Base-by-base conservation (phyloP, 176 grass and related monocot genomes). In the Oryza glumipatula region DNA sequence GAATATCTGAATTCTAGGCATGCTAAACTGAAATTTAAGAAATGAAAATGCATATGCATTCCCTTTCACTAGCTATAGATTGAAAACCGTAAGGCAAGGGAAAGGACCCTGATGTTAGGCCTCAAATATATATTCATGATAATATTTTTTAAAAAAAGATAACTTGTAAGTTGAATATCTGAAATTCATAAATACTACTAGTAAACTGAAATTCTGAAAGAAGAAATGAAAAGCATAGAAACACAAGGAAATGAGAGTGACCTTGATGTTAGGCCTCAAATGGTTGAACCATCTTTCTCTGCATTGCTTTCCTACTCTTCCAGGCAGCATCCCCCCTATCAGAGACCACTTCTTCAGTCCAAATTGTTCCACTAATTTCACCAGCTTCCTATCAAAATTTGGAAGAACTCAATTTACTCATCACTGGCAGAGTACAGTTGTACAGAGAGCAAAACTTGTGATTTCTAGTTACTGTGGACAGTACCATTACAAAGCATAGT, bases 211-310 rank as follows among this genome's bases (percentile, higher is more conserved):
- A 79, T 4, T 44, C 7, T 44, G 43, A 44, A 41, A 41, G 68
- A 56, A 39, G 22, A 79, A 43, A 47, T 6, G 33, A 74, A 58
- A 78, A 68, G 46, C 24, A 54, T 3, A 28, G 52, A 60, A 46
- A 38, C 28, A 66, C 14, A 79, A 73, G 46, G 5, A 33, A 36
- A 39, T 10, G 51, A 13, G 51, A 15, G 13, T 33, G 35, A 90
- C 96, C 96, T 98, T 98, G 86, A 95, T 95, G 69, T 98, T 90
- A 1, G 96, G 96, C 83, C 91, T 98, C 68, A 98, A 86, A 92
- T 95, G 93, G 85, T 98, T 98, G 79, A 92, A 87, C 93, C 93
- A 98, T 88, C 96, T 94, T 85, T 98, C 96, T 78, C 93, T 95
- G 68, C 96, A 98, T 4, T 98, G 96, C 83, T 98, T 98, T 73